Evolutionary conservation across 73 alveolate species (phyloP).

Genomic region (Tetrahymena elliotti): DNA sequence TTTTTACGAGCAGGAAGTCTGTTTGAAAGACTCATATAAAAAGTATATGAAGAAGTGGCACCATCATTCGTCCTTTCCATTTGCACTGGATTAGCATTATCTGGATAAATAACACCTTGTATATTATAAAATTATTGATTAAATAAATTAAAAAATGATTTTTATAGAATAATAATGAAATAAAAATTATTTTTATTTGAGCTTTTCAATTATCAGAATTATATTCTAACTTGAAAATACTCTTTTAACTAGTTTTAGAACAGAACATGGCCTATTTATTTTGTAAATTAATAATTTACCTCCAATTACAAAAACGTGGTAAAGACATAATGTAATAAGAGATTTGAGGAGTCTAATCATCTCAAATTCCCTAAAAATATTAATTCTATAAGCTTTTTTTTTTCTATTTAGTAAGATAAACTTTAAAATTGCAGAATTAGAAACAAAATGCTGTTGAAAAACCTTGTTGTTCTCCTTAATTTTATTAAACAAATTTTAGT

Average conservation of each 20-base stretch:
- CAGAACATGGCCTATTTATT: neutral
- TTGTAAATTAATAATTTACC: neutral
- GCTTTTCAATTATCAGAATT: too few relatives aligned
- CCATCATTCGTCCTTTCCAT: slow-evolving; percentile 19
- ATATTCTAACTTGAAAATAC: too few relatives aligned
- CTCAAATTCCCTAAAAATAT: neutral
- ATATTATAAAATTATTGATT: too few relatives aligned
- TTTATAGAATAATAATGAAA: too few relatives aligned
- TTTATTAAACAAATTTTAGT: too few relatives aligned
- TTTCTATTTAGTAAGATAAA: neutral
- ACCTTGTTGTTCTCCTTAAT: neutral
- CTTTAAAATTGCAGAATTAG: neutral
- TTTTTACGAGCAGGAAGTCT: slow-evolving; percentile 15
- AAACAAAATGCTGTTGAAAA: neutral
- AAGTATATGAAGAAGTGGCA: slow-evolving; percentile 18
- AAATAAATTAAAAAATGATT: too few relatives aligned
- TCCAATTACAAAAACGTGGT: neutral
- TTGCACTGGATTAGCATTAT: slow-evolving; percentile 28
- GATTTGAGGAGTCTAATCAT: neutral
- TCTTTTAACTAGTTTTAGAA: too few relatives aligned
- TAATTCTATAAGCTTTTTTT: neutral
- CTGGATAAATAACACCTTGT: slow-evolving; percentile 13
- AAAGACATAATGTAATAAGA: neutral
- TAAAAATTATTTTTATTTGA: too few relatives aligned
- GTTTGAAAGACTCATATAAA: slow-evolving; percentile 18